Percentiles rank a stretch among this genome's conserved stretches.
Conservation (phyloP, 768 basidiomycete genomes). For the Boletus tomentosulus region DNA sequence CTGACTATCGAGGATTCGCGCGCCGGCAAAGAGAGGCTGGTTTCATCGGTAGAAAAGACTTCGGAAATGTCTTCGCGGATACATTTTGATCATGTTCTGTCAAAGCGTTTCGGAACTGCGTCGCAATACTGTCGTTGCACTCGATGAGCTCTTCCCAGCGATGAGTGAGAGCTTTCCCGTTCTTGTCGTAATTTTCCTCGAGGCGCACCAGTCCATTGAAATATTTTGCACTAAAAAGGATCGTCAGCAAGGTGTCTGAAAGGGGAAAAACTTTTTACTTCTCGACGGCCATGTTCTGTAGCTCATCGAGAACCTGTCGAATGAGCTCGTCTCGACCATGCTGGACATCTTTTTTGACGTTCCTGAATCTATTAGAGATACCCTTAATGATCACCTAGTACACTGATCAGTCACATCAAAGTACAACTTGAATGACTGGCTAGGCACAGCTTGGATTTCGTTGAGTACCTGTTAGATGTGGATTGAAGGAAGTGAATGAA, state of each 20-base stretch:
- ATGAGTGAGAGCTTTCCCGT: slow-evolving; percentile 37
- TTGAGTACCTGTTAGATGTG: slow-evolving; percentile 39
- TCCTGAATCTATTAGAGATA: slow-evolving; percentile 45
- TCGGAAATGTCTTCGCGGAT: slow-evolving; percentile 49
- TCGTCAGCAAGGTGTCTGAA: slow-evolving; percentile 3
- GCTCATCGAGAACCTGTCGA: slow-evolving; percentile 39
- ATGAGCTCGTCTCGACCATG: slow-evolving; percentile 45
- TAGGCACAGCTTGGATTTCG: slow-evolving; percentile 44
- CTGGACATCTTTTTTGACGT: slow-evolving; percentile 43
- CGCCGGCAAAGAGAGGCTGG: slow-evolving; percentile 13
- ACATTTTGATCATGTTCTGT: slow-evolving; percentile 46
- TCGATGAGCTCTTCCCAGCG: slow-evolving; percentile 42
- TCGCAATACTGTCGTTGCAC: slow-evolving; percentile 34
- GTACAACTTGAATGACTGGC: background rate
- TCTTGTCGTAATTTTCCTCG: slow-evolving; percentile 48
- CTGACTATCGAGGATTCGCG: slow-evolving; percentile 4
- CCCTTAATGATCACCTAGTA: slow-evolving; percentile 45
- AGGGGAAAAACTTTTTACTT: slow-evolving; percentile 15
- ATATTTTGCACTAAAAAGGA: slow-evolving; percentile 38
- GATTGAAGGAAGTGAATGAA: background rate
- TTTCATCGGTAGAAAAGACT: slow-evolving; percentile 36
- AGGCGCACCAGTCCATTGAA: slow-evolving; percentile 54
- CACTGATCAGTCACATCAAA: slow-evolving; percentile 13
- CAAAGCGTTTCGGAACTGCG: slow-evolving; percentile 36
- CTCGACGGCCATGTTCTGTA: slow-evolving; percentile 39